Evolutionary conservation across 140 eudicot genomes (phyloP).

Genomic region (Flaveria floridana): DNA sequence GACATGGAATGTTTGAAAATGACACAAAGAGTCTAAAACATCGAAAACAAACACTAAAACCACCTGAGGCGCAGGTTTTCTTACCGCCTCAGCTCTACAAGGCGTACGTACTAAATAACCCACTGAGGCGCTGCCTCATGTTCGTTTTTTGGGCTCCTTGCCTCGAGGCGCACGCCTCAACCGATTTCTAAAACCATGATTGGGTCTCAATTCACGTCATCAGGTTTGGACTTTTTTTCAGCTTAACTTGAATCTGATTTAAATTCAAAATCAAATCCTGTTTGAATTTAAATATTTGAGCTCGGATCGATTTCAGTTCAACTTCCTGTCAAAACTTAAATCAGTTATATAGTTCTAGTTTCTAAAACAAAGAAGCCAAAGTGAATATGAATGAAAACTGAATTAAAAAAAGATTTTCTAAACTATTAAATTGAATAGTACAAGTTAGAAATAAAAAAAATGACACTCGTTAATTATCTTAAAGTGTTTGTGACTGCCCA

Average conservation of each 20-base stretch:
- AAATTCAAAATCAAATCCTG: neutral
- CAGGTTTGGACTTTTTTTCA: neutral
- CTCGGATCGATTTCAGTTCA: neutral
- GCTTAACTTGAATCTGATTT: neutral
- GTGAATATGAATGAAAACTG: neutral
- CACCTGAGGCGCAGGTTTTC: too few species aligned
- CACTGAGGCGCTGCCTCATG: too few species aligned
- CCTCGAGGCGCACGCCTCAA: too few species aligned
- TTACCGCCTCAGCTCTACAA: too few species aligned
- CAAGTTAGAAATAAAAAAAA: neutral
- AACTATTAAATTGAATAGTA: neutral
- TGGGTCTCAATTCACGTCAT: neutral
- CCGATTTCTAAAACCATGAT: too few species aligned
- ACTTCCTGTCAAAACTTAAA: neutral
- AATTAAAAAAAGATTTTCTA: neutral
- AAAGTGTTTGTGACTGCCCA: too few species aligned
- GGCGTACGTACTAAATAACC: too few species aligned
- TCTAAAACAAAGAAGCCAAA: neutral
- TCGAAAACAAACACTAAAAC: too few species aligned
- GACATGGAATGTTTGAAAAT: too few species aligned
- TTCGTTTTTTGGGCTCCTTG: too few species aligned
- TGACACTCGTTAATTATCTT: neutral
- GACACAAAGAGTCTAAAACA: too few species aligned
- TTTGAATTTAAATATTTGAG: neutral
- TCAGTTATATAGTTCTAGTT: neutral